phyloP scores from a whole-genome alignment of 1,139 yeast species.

The Candida sp. region DNA sequence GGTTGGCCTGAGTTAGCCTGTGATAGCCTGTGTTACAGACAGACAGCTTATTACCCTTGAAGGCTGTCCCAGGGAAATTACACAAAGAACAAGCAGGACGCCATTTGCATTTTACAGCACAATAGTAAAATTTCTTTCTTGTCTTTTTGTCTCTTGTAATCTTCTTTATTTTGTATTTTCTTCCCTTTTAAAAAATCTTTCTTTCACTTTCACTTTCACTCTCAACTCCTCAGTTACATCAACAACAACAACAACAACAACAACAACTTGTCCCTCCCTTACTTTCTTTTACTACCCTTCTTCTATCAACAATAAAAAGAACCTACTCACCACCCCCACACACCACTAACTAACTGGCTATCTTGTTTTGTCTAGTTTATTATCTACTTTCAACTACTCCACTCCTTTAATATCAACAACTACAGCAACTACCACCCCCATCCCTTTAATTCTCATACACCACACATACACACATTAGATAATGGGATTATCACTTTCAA shows the following conservation, averaged over 20 bases:
- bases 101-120: neutral
- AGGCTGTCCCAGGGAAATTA: no score
- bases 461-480: neutral
- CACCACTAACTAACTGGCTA: no score
- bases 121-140: neutral
- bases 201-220: neutral
- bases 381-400: no score
- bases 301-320: neutral
- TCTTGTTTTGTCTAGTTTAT: no score
- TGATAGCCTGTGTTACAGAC: no score
- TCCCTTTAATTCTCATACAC: neutral
- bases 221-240: neutral
- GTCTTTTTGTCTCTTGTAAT: neutral
- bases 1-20: no score
- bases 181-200: neutral
- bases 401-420: no score
- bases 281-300: neutral
- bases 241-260: neutral
- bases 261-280: neutral
- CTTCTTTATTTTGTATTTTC: neutral
- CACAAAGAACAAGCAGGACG: neutral
- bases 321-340: neutral
- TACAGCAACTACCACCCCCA: no score
- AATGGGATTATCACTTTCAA: slow-evolving; percentile 51
- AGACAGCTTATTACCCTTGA: no score